Conservation (phyloP, 139 green algal genomes). For the Volvox africanus region DNA sequence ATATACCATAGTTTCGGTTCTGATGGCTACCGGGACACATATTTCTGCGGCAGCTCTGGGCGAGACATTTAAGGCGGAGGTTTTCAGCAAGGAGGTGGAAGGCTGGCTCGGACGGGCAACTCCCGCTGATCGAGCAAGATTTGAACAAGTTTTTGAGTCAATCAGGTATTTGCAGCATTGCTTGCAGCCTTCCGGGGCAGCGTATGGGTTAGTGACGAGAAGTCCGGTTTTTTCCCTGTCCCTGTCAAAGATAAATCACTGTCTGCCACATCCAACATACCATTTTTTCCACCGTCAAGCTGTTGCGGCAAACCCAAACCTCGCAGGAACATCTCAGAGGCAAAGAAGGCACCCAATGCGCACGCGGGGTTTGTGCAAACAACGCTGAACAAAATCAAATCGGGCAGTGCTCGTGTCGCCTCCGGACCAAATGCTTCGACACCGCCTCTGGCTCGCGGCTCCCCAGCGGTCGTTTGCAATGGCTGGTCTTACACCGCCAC, state of each 20-base stretch:
- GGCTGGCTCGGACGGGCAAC: constrained; percentile 11
- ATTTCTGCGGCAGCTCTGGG: background rate
- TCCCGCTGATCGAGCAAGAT: constrained; percentile 1
- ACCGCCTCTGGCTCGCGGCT: background rate
- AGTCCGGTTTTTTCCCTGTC: background rate
- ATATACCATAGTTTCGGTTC: background rate
- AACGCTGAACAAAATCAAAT: background rate
- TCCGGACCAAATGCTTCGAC: background rate
- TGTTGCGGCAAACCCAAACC: background rate
- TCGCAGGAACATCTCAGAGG: constrained; percentile 25
- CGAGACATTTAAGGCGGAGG: constrained; percentile 8
- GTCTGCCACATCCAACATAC: background rate
- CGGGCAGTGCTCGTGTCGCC: background rate
- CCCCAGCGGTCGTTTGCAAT: background rate
- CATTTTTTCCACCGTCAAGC: background rate
- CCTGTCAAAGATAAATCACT: too few relatives aligned
- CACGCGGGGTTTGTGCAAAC: constrained; percentile 2
- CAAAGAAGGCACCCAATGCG: background rate
- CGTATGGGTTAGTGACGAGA: too few relatives aligned
- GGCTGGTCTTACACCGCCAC: constrained; percentile 50
- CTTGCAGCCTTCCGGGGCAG: background rate
- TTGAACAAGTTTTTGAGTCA: constrained; percentile 19
- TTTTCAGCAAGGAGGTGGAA: constrained; percentile 33
- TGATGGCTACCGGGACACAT: background rate
- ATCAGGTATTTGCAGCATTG: constrained; percentile 10